Evolutionary conservation across 2,329 filamentous ascomycete genomes (phyloP).

Genomic region (Botryotinia calthae): DNA sequence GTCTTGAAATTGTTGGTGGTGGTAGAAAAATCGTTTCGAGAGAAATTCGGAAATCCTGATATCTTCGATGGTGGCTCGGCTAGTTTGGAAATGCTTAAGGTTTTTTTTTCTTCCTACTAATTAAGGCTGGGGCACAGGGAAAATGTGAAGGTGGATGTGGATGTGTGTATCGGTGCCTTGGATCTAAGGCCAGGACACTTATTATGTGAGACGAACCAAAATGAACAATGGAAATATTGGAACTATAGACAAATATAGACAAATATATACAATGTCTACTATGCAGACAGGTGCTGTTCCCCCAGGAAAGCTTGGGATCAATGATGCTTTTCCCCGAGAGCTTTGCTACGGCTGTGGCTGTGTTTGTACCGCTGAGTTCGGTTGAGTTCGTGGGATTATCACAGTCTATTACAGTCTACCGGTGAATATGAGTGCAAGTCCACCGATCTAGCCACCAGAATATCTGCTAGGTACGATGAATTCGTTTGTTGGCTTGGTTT

Average conservation of each 20-base stretch:
- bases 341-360: not conserved
- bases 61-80: slow-evolving; percentile 19
- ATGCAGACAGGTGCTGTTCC: not conserved
- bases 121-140: not conserved
- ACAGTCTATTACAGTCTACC: not conserved
- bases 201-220: not conserved
- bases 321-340: not conserved
- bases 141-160: not conserved
- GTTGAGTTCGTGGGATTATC: not conserved
- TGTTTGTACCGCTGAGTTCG: not conserved
- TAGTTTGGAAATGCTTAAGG: not conserved
- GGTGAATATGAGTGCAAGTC: not conserved
- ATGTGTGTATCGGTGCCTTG: not conserved
- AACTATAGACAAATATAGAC: no score
- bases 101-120: not conserved
- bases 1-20: slow-evolving; percentile 20
- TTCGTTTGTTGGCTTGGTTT: not conserved
- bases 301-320: not conserved
- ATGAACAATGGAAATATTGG: not conserved
- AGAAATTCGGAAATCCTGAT: not conserved
- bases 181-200: not conserved
- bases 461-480: no score
- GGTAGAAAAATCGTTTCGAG: slow-evolving; percentile 12
- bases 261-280: not conserved
- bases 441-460: not conserved